Evolutionary conservation across 495 filamentous ascomycete species (phyloP).

Genomic region (Chaetomium tenue): DNA sequence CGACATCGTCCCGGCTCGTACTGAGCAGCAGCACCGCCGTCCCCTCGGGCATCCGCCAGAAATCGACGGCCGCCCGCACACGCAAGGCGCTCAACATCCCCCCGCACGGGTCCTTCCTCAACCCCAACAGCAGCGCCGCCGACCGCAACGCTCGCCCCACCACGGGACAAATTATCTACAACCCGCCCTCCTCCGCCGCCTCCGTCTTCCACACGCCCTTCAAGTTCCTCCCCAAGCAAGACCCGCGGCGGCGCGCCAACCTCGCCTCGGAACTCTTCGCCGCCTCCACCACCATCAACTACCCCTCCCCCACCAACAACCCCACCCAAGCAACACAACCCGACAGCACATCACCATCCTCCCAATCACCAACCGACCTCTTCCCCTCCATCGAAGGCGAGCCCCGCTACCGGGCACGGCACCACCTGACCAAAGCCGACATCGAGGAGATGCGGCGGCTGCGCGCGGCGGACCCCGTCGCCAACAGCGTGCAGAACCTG

Average conservation of each 20-base stretch:
- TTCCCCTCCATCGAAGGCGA: conserved; percentile 15
- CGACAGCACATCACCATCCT: not conserved
- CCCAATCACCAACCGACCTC: conserved; percentile 10
- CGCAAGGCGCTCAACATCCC: conserved; percentile 70
- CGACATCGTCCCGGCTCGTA: conserved; percentile 34
- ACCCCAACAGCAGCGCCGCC: conserved; percentile 26
- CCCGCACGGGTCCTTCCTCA: conserved; percentile 68
- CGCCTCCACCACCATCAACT: conserved; percentile 25
- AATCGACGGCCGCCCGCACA: conserved; percentile 68
- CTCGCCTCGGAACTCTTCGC: conserved; percentile 43
- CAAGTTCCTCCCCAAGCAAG: conserved; percentile 80
- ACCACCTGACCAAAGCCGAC: conserved; percentile 72
- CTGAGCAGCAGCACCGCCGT: conserved; percentile 16
- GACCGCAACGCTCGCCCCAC: conserved; percentile 27
- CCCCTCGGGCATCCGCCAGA: conserved; percentile 55
- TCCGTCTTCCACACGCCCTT: conserved; percentile 82
- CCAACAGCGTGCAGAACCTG: conserved; percentile 68
- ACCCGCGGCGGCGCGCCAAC: conserved; percentile 61
- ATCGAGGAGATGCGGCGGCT: conserved; percentile 77
- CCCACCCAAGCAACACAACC: not conserved
- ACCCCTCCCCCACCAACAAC: not conserved
- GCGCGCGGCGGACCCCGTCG: conserved; percentile 62
- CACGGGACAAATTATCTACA: conserved; percentile 78
- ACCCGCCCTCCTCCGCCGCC: conserved; percentile 83
- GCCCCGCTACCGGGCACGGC: conserved; percentile 33